Base-by-base conservation (phyloP, 2,329 filamentous ascomycete genomes). In the Aspergillus brunneoviolaceus region DNA sequence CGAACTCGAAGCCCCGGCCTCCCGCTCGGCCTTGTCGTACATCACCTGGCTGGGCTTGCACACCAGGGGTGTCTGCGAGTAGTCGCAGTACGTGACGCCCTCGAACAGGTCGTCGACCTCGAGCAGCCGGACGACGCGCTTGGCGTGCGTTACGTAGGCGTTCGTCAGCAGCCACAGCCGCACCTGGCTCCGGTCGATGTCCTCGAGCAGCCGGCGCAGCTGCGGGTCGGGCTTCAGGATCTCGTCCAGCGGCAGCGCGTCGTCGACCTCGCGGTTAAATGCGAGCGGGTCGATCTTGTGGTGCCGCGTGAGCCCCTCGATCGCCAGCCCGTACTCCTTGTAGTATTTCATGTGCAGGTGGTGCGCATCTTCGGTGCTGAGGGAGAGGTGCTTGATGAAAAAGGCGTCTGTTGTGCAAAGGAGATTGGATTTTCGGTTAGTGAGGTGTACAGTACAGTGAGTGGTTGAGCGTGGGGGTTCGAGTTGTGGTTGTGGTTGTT, bases 141-240 rank as follows among this genome's bases (percentile, higher is more conserved):
- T 88, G 33, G 87, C 95, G 71, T 99, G 95, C 35, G 83, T 98
- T 65, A 96, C 81, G 70, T 99, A 97, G 23, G 96, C 95, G 72
- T 99, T 99, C 2, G 96, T 99, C 70, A 99, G 89, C 2, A 99
- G 86, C 95, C 96, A 99, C 31, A 92, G 80, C 64, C 87, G 92
- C 64, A 97, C 90, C 74, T 96, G 96, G 70, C 80, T 85, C 60
- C 77, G 88, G 76, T 99, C 93, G 57, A 99, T 87, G 65, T 93
- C 90, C 74, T 89, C 82, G 5, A 99, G 86, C 50, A 99, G 77
- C 70, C 84, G 81, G 53, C 91, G 88, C 48, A 98, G 81, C 69
- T 87, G 82, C 0, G 87, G 84, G 69, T 96, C 87, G 0, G 92
- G 91, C 71, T 88, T 88, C 72, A 99, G 89, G 71, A 98, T 86